Evolutionary conservation across 768 basidiomycete species (phyloP), one percentile per base, ranked within the genome.

Genomic region (Tulasnella sp.): DNA sequence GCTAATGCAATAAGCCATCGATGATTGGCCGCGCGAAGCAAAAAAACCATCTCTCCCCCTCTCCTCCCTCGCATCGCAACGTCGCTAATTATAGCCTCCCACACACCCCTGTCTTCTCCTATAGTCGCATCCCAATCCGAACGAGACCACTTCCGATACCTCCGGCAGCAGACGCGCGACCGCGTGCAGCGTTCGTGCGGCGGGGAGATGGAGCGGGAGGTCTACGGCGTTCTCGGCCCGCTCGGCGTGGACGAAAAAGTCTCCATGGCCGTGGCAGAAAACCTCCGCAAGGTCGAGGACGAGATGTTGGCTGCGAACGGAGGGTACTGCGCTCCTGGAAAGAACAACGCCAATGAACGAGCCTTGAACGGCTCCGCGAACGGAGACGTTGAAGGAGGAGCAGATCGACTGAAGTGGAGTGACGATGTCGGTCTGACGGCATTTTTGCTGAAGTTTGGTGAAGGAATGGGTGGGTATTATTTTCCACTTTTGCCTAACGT

Each of bases 151-250:
- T 97, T 93, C 84, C 93, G 92, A 71, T 98, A 93, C 86, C 90
- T 93, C 40, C 90, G 88, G 39, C 88, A 89, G 52, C 89, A 91
- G 80, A 97, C 95, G 14, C 87, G 91, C 62, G 89, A 92, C 24
- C 92, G 97, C 40, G 96, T 99, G n/a, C 84, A 89, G 3, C 91
- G 94, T 18, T 95, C 93, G 78, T 99, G 98, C 84, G 90, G 91
- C 12, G 96, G 96, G 74, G 97, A 99, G 87, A 93, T 99, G 90
- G 96, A 99, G 86, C 91, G 97, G 68, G 98, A 99, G 84, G 96
- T 99, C 0, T 88, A 91, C 78, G 93, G 91, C 52, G 90, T 99
- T 1, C 91, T 99, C 8, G 94, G 93, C 4, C 94, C 95, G 0
- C 89, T 97, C 58, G 98, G 98, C 56, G 91, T 99, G 36, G 94